These are phyloP conservation scores for Solanum chacoense DNA, from an alignment of 305 asterid genomes.

Conservation along the genomic window DNA sequence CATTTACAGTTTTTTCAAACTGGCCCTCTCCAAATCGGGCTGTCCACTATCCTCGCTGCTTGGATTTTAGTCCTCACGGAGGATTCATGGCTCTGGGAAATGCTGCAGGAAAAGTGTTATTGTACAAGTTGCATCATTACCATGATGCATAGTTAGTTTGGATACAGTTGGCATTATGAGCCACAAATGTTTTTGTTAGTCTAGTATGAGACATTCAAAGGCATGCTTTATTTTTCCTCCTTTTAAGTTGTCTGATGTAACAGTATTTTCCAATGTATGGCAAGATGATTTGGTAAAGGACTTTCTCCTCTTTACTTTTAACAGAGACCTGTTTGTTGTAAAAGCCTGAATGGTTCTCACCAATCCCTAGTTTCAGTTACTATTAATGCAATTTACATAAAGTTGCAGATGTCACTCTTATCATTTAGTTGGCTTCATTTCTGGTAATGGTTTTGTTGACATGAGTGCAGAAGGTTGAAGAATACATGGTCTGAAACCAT, in stretches of 20 bases:
- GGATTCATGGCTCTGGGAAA: constrained; percentile 86
- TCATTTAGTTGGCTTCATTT: not conserved
- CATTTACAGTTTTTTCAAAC: constrained; percentile 66
- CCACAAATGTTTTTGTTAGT: not conserved
- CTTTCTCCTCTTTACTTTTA: not conserved
- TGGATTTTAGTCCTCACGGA: constrained; percentile 86
- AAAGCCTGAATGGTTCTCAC: not conserved
- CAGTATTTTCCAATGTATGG: not conserved
- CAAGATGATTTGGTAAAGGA: not conserved
- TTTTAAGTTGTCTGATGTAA: not conserved
- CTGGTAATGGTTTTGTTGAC: not conserved
- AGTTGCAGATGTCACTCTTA: not conserved
- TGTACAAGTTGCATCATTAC: constrained; percentile 89
- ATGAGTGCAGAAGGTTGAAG: not conserved
- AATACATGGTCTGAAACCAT: not conserved
- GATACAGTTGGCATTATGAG: not conserved
- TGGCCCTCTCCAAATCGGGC: constrained; percentile 56
- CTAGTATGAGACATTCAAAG: not conserved
- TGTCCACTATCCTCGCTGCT: constrained; percentile 49
- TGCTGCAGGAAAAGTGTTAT: constrained; percentile 67
- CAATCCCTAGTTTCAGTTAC: not conserved
- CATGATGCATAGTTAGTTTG: constrained; percentile 40
- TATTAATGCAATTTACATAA: not conserved
- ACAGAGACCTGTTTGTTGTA: not conserved
- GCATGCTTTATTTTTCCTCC: not conserved